Evolutionary conservation across 169 alveolate genomes (phyloP), one percentile per base, ranked within the genome.

Genomic region (Cyclospora cayetanensis): DNA sequence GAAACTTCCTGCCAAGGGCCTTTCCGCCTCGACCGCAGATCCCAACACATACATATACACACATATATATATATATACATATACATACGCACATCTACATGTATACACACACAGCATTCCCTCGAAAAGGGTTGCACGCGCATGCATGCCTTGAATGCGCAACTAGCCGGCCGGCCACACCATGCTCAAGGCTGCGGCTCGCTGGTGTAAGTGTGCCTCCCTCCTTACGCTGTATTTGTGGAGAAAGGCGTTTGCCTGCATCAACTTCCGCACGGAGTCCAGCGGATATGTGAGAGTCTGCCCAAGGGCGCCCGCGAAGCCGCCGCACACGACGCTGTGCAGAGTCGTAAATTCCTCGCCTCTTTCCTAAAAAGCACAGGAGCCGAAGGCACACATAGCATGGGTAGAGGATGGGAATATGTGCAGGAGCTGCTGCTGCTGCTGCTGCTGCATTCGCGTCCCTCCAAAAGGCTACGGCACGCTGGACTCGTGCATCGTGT

Each of bases 251-350:
- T 27, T 29, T 2, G 91, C 29, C 82, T 84, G 91, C 79, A 84
- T 63, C 60, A 29, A 35, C 68, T 84, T 84, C 82, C 91, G 77
- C 29, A 84, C 63, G 43, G 91, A 53, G 55, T 84, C 91, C 25
- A 84, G 63, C 15, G 91, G 91, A 37, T 84, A 84, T 39, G 91
- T 55, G 20, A 53, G 70, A 25, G 91, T 84, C 31, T 84, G 91
- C 27, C 82, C 63, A n/a, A 29, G 37, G 42, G 52, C 68, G 43
- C 91, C 91, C 27, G 91, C 91, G 7, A 31, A 1, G 5, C 91
- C 91, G 35, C 91, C 91, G 52, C 91, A 84, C 63, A 84, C 25
- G 52, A 43, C 65, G 52, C 15, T 18, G 27, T 12, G 37, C 63
- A 82, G 35, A 3, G 90, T 37, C 29, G 53, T 42, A 43, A 82